Conservation (phyloP, 2,329 filamentous ascomycete genomes). For the Phyllosticta paracitricarpa region DNA sequence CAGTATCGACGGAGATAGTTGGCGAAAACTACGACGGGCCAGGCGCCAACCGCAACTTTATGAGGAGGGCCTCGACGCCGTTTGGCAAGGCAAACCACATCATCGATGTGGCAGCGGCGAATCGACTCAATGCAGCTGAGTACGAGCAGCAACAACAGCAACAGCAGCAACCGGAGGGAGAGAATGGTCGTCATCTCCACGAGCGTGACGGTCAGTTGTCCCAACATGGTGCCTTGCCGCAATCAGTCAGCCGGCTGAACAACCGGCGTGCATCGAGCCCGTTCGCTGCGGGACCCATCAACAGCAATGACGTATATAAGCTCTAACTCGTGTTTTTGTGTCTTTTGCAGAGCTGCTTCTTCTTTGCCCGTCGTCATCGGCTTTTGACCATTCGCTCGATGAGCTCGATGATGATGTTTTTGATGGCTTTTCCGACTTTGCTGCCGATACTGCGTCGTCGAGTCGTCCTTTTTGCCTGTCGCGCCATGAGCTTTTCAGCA, state of each 20-base stretch:
- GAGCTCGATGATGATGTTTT: not conserved
- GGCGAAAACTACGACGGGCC: not conserved
- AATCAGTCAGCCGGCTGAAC: not conserved
- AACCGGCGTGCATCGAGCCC: not conserved
- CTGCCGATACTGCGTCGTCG: not conserved
- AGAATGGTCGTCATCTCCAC: not conserved
- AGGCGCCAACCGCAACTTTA: not conserved
- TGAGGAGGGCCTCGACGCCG: not conserved
- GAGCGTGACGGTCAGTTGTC: not conserved
- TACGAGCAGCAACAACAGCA: no score
- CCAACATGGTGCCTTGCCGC: not conserved
- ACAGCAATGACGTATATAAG: not conserved
- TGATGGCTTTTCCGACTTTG: not conserved
- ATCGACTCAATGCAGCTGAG: not conserved
- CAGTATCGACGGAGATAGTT: slow-evolving; percentile 1
- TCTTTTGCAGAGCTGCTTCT: not conserved
- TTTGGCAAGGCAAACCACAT: not conserved
- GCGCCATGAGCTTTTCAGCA: not conserved
- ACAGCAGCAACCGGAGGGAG: not conserved
- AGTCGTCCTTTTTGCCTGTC: not conserved
- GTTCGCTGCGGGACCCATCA: not conserved
- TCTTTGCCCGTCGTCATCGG: not conserved
- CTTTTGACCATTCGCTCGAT: no score
- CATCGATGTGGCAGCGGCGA: not conserved
- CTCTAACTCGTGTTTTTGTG: not conserved